These are phyloP conservation scores for Petunia secreta DNA, from an alignment of 257 asterid species.

Conservation along the genomic window DNA sequence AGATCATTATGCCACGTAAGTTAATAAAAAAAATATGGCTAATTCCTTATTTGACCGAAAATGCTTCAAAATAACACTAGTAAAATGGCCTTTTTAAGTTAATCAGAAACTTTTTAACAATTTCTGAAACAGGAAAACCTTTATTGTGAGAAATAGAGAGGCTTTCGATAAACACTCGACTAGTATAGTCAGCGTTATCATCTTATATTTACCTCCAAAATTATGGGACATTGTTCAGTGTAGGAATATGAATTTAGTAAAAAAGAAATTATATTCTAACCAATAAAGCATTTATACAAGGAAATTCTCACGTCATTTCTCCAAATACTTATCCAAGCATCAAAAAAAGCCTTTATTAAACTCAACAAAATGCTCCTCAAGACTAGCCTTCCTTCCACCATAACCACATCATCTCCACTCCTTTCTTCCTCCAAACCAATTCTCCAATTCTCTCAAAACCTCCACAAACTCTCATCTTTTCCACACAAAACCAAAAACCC, in stretches of 20 bases:
- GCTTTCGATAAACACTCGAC: too few relatives aligned
- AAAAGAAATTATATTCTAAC: background rate
- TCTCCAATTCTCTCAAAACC: slow-evolving; percentile 41
- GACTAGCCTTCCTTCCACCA: slow-evolving; percentile 43
- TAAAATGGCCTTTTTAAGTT: background rate
- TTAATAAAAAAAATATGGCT: background rate
- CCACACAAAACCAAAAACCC: slow-evolving; percentile 34
- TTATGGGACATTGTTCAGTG: background rate
- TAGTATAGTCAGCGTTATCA: background rate
- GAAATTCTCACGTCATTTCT: slow-evolving; percentile 6
- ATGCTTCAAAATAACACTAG: background rate
- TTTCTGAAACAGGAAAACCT: too few relatives aligned
- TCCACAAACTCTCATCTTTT: slow-evolving; percentile 33
- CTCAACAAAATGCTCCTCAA: slow-evolving; percentile 46
- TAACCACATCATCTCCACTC: slow-evolving; percentile 41
- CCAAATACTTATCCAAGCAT: background rate
- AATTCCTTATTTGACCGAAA: background rate
- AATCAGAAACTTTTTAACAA: background rate
- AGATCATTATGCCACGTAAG: background rate
- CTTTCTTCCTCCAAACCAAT: slow-evolving; percentile 44
- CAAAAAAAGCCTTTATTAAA: background rate
- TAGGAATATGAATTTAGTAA: background rate
- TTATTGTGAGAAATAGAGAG: too few relatives aligned
- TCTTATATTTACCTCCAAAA: background rate
- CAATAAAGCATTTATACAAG: background rate